Conservation (phyloP, 257 asterid species). For the Paulownia fortunei region DNA sequence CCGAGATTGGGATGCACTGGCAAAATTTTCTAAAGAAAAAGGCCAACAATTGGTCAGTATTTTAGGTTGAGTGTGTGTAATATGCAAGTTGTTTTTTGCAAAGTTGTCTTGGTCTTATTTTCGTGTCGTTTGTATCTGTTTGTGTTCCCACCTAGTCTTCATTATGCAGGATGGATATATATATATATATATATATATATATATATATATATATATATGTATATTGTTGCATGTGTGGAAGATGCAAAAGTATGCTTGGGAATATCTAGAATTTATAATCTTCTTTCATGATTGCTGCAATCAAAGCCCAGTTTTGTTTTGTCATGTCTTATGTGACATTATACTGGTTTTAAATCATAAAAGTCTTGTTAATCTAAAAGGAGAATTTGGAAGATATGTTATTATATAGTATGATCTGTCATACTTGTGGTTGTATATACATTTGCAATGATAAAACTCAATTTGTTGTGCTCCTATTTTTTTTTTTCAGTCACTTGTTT, state of each 20-base stretch:
- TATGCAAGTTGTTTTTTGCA: constrained; percentile 9
- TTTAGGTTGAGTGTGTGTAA: constrained; percentile 4
- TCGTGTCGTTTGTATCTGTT: constrained; percentile 12
- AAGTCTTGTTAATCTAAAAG: not conserved
- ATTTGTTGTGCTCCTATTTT: not conserved
- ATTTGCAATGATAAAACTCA: not conserved
- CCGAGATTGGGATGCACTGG: constrained; percentile 93
- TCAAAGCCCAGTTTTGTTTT: not conserved
- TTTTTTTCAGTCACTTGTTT: not conserved
- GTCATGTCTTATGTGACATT: not conserved
- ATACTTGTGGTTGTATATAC: too few relatives aligned
- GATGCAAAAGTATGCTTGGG: not conserved
- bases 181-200: too few relatives aligned
- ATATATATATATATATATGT: too few relatives aligned
- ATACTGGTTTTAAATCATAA: not conserved
- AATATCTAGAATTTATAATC: not conserved
- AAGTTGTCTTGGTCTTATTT: constrained; percentile 17
- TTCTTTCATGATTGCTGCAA: constrained; percentile 10
- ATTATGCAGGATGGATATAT: constrained; percentile 2
- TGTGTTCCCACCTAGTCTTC: constrained; percentile 6
- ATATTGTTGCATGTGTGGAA: constrained; percentile 7
- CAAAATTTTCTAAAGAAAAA: constrained; percentile 87
- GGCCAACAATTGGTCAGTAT: constrained; percentile 84
- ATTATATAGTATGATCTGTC: too few relatives aligned
- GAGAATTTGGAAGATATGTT: not conserved